Conservation (phyloP, 345 rosid species). For the Camelina hispida region DNA sequence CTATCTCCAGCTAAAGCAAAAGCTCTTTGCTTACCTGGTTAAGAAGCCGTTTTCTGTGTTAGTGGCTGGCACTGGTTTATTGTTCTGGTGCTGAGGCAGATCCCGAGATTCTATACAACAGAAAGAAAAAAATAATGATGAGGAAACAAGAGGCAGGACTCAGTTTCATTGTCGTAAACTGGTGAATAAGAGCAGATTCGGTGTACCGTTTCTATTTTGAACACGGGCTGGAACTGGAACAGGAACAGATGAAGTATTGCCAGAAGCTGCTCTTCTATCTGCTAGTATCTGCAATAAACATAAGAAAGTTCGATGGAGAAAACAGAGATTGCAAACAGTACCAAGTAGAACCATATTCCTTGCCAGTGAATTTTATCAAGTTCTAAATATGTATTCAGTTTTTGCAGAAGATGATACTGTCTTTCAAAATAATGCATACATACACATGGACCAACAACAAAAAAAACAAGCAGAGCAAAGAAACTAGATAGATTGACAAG, state of each 20-base stretch:
- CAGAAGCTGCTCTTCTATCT: slow-evolving; percentile 39
- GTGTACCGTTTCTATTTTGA: slow-evolving; percentile 54
- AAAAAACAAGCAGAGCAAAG: neutral
- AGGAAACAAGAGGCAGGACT: slow-evolving; percentile 13
- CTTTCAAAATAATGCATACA: neutral
- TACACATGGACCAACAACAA: slow-evolving; percentile 11
- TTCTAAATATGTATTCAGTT: neutral
- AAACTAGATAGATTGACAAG: slow-evolving; percentile 10
- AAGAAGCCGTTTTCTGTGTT: slow-evolving; percentile 55
- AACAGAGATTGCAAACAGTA: slow-evolving; percentile 3
- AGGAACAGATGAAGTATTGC: slow-evolving; percentile 39
- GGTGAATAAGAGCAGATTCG: neutral
- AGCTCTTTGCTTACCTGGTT: slow-evolving; percentile 54
- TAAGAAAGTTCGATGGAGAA: neutral
- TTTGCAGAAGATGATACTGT: slow-evolving; percentile 1
- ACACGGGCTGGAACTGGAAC: slow-evolving; percentile 44
- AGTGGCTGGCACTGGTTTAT: slow-evolving; percentile 37
- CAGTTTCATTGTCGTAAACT: neutral
- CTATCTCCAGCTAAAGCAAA: slow-evolving; percentile 10
- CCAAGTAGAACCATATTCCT: slow-evolving; percentile 13
- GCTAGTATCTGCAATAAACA: slow-evolving; percentile 42
- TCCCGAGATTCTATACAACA: slow-evolving; percentile 48
- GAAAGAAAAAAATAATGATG: neutral
- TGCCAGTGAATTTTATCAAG: neutral
- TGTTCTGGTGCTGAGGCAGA: slow-evolving; percentile 49